Evolutionary conservation across 208 protist genomes (phyloP).

Genomic region (Trypanosoma grayi): DNA sequence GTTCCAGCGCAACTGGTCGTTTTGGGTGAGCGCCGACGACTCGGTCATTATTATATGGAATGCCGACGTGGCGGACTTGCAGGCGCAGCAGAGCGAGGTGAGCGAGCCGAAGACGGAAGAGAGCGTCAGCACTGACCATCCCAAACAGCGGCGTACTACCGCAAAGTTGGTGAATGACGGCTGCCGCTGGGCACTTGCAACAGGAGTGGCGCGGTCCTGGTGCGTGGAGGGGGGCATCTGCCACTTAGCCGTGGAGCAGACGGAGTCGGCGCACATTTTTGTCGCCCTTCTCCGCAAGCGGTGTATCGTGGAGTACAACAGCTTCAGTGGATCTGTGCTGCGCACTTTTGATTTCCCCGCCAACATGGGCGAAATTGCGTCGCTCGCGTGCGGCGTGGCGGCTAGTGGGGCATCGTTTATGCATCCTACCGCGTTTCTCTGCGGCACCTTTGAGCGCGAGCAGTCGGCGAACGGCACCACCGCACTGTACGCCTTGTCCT

Average conservation of each 20-base stretch:
- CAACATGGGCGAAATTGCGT: conserved; percentile 32
- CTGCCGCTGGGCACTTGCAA: conserved; percentile 2
- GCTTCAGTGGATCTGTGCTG: conserved; percentile 48
- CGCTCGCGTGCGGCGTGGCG: conserved; percentile 19
- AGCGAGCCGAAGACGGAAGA: neutral
- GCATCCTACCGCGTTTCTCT: conserved; percentile 12
- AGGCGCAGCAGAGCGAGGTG: neutral
- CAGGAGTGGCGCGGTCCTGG: conserved; percentile 37
- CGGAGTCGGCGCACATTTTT: conserved; percentile 36
- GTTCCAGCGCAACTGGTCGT: conserved; percentile 38
- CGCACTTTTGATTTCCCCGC: conserved; percentile 40
- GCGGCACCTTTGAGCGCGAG: conserved; percentile 27
- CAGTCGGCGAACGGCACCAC: conserved; percentile 20
- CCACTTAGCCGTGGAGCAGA: conserved; percentile 40
- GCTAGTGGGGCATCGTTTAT: neutral
- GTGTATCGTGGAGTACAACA: conserved; percentile 73
- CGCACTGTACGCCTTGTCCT: conserved; percentile 18
- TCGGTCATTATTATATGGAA: conserved; percentile 70
- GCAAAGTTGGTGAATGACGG: neutral
- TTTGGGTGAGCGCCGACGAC: conserved; percentile 73
- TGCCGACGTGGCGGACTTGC: neutral
- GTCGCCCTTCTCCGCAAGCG: conserved; percentile 49
- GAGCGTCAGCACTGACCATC: neutral
- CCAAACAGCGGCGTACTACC: neutral
- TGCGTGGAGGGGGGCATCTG: conserved; percentile 53